These are phyloP conservation scores for Monilinia aucupariae DNA, from an alignment of 2,329 filamentous ascomycete genomes.

Conservation along the genomic window DNA sequence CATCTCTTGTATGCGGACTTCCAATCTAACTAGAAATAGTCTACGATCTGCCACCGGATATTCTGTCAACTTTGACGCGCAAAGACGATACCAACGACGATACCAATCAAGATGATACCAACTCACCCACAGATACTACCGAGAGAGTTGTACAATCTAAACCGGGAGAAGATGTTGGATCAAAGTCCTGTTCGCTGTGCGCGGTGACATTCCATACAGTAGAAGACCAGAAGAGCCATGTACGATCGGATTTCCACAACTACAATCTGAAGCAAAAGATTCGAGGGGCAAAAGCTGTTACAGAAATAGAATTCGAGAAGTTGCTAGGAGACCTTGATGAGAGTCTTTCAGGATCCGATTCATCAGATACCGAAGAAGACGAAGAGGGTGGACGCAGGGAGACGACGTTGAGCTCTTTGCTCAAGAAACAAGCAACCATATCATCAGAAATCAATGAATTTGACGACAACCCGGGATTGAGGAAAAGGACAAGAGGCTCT, in stretches of 20 bases:
- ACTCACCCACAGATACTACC: constrained; percentile 26
- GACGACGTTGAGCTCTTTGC: constrained; percentile 65
- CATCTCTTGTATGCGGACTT: not conserved
- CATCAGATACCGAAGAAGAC: constrained; percentile 64
- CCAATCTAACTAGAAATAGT: constrained; percentile 27
- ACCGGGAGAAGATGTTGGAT: constrained; percentile 46
- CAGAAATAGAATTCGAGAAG: constrained; percentile 80
- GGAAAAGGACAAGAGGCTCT: constrained; percentile 47
- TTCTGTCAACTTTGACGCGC: constrained; percentile 34
- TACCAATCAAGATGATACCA: constrained; percentile 26
- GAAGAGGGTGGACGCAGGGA: constrained; percentile 52
- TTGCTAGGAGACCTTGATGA: constrained; percentile 83
- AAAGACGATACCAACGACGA: constrained; percentile 31
- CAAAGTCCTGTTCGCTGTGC: constrained; percentile 79
- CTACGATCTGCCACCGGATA: constrained; percentile 36
- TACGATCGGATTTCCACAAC: constrained; percentile 83
- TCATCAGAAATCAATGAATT: constrained; percentile 43
- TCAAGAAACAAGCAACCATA: constrained; percentile 79
- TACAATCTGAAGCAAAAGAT: constrained; percentile 95
- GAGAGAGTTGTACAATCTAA: constrained; percentile 36
- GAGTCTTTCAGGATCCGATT: constrained; percentile 81
- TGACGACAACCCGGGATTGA: constrained; percentile 43
- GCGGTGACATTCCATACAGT: constrained; percentile 64
- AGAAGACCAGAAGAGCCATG: constrained; percentile 77
- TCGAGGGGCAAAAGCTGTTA: constrained; percentile 64